Conservation (phyloP, 345 rosid species). For the Gossypium thurberi region DNA sequence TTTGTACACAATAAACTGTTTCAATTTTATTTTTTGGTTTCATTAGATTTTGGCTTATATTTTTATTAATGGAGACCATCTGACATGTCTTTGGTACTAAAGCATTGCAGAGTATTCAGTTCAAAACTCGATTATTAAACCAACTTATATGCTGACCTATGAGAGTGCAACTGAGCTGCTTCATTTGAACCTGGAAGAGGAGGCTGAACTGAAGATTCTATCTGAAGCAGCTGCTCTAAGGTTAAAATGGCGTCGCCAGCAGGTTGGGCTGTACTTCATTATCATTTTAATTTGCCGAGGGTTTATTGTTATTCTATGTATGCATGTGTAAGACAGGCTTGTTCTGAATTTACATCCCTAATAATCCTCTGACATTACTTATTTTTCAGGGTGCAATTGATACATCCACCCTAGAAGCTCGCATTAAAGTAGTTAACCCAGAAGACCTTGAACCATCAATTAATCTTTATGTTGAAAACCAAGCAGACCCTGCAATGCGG, state of each 20-base stretch:
- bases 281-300: not conserved
- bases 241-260: constrained; percentile 72
- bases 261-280: constrained; percentile 45
- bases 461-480: constrained; percentile 80
- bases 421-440: constrained; percentile 78
- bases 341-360: not conserved
- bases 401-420: constrained; percentile 72
- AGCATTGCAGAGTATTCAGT: constrained; percentile 89
- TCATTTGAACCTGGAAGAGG: constrained; percentile 82
- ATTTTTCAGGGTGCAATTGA: constrained; percentile 81
- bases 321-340: not conserved
- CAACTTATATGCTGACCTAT: constrained; percentile 95
- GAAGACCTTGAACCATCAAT: constrained; percentile 79
- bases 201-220: constrained; percentile 63
- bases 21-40: not conserved
- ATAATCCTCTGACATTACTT: constrained; percentile 4
- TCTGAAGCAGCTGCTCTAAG: constrained; percentile 77
- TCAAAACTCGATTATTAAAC: constrained; percentile 66
- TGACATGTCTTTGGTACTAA: constrained; percentile 18
- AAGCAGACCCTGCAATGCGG: constrained; percentile 86
- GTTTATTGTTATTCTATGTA: not conserved
- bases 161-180: constrained; percentile 94
- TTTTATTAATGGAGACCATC: constrained; percentile 13
- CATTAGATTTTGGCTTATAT: not conserved
- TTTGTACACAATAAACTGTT: not conserved